These are phyloP conservation scores for Lichtheimia corymbifera DNA, from an alignment of 371 early-diverging fungal genomes.

Conservation along the genomic window DNA sequence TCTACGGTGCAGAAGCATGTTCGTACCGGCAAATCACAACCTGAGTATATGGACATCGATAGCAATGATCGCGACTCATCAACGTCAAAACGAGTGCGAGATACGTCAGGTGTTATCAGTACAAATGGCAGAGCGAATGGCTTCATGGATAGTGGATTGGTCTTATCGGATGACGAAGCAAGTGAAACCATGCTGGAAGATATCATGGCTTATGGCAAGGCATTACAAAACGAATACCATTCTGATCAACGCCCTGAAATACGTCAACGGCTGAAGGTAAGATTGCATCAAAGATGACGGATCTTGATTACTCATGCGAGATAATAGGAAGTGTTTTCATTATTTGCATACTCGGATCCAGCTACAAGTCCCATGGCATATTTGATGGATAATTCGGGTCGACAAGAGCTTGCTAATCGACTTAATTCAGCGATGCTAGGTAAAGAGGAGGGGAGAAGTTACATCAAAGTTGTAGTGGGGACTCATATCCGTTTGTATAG, in stretches of 20 bases:
- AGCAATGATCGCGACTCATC: constrained; percentile 2
- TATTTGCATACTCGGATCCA: constrained; percentile 80
- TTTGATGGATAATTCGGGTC: constrained; percentile 43
- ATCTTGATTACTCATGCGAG: not conserved
- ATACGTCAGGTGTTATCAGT: too few species aligned
- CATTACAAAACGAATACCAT: constrained; percentile 70
- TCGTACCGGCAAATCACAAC: not conserved
- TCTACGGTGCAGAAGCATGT: constrained; percentile 24
- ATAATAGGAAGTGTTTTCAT: constrained; percentile 60
- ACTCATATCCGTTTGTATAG: constrained; percentile 9
- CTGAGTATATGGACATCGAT: not conserved
- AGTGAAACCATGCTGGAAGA: constrained; percentile 23
- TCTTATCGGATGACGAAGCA: constrained; percentile 33
- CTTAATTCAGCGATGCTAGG: constrained; percentile 22
- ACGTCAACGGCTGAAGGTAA: constrained; percentile 26
- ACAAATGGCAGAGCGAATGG: not conserved
- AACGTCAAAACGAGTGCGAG: not conserved
- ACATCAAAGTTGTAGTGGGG: not conserved
- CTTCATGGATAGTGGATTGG: constrained; percentile 12
- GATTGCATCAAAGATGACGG: not conserved
- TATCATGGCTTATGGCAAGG: constrained; percentile 73
- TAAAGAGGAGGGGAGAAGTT: constrained; percentile 5
- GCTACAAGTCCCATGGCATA: constrained; percentile 54
- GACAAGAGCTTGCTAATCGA: constrained; percentile 30
- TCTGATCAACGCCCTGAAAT: constrained; percentile 36